Conservation (phyloP, 805 yeast species). For the Yarrowia bubula region DNA sequence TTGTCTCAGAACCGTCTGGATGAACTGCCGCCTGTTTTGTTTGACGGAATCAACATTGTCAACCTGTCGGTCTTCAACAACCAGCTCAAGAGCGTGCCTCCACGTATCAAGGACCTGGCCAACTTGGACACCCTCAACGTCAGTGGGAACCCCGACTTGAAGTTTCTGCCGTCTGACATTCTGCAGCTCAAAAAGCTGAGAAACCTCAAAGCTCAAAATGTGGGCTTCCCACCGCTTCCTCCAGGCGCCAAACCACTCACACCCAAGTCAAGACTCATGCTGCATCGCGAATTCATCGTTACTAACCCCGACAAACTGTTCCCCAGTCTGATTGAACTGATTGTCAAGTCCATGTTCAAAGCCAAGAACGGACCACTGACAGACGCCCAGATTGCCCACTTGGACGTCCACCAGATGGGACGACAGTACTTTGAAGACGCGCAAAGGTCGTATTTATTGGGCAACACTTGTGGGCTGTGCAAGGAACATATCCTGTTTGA, state of each 20-base stretch:
- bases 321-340: conserved; percentile 8
- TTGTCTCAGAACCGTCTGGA: conserved; percentile 37
- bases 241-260: not conserved
- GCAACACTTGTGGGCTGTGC: conserved; percentile 38
- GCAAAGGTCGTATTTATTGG: conserved; percentile 26
- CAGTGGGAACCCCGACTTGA: conserved; percentile 38
- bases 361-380: conserved; percentile 20
- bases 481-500: conserved; percentile 31
- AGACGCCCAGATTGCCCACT: conserved; percentile 1
- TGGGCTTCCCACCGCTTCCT: conserved; percentile 38
- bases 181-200: conserved; percentile 35
- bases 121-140: conserved; percentile 40
- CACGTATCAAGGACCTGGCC: conserved; percentile 37
- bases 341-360: conserved; percentile 1
- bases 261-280: not conserved
- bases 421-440: conserved; percentile 31
- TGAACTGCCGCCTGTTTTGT: conserved; percentile 36
- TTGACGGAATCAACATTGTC: conserved; percentile 38
- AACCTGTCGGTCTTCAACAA: conserved; percentile 41
- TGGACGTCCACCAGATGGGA: conserved; percentile 1
- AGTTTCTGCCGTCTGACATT: conserved; percentile 41
- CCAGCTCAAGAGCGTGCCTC: conserved; percentile 38
- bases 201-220: conserved; percentile 41
- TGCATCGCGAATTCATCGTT: conserved; percentile 29
- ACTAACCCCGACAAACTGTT: conserved; percentile 32